Conservation (phyloP, 2,329 filamentous ascomycete genomes). For the Nemania serpens region DNA sequence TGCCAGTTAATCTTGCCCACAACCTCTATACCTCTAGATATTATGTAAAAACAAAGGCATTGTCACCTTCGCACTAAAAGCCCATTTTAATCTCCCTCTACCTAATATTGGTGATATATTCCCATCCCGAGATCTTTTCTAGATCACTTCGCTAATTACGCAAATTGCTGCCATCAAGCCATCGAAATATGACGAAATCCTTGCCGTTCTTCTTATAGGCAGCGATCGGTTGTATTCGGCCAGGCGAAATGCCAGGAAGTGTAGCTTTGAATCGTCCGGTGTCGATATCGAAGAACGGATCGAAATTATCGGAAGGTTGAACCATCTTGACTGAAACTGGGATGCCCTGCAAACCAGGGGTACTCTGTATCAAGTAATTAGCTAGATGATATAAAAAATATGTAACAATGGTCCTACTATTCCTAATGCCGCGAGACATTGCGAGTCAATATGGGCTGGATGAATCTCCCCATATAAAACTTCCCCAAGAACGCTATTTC, state of each 20-base stretch:
- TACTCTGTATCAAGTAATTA: background rate
- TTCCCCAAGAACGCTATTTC: background rate
- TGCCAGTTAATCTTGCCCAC: no score
- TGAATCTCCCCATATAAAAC: constrained; percentile 5
- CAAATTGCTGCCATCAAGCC: background rate
- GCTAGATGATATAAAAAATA: background rate
- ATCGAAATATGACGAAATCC: constrained; percentile 12
- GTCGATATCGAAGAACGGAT: constrained; percentile 10
- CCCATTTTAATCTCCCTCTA: no score
- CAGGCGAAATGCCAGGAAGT: constrained; percentile 7
- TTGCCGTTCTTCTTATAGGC: constrained; percentile 5
- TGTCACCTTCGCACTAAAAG: no score
- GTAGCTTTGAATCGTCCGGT: constrained; percentile 12
- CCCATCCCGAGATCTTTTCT: background rate
- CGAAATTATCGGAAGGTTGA: background rate
- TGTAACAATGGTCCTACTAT: background rate
- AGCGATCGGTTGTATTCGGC: background rate
- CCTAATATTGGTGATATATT: background rate
- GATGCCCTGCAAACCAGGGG: background rate
- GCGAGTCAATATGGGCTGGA: constrained; percentile 12
- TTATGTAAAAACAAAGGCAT: no score
- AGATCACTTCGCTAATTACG: background rate
- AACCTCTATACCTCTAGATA: no score
- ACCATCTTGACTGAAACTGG: constrained; percentile 5
- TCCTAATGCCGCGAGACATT: constrained; percentile 5